Base-by-base conservation (phyloP, 345 rosid species). In the Eucalyptus sp. region DNA sequence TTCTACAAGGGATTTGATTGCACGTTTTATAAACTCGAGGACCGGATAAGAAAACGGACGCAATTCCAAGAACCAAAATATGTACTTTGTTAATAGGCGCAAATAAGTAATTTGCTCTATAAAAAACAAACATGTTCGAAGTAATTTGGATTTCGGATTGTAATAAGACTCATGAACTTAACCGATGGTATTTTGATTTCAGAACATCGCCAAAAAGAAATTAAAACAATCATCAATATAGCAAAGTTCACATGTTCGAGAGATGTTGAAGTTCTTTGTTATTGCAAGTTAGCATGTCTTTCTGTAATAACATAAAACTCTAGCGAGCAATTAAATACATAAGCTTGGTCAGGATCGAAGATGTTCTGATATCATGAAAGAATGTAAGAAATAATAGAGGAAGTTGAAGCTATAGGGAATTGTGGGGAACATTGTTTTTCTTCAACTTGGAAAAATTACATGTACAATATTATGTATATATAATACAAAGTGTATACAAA, bases 381-480 rank as follows among this genome's bases (percentile, higher is more conserved):
- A 56, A 56, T 13, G 1, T 12, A 56, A 56, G 62, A 56, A 1
- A 24, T 0, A 2, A 0, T 0, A 0, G 5, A 56, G 27, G 0
- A 56, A 24, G 29, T 56, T 0, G 27, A 24, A 56, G 12, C 0
- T 20, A 24, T 24, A 24, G 62, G 13, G 62, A 56, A 56, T 24
- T 24, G 24, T 56, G 29, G 62, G 13, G 13, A 56, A 56, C 13
- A 2, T 56, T 4, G 0, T 24, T 24, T 56, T 56, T 56, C 62
- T 56, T 24, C 0, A 10, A 56, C 29, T 56, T 56, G 0, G 29
- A 56, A 56, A 25, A 56, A 56, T 10, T 56, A 24, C 62, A 3
- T 18, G 56, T 51, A 50, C 18, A 50, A 50, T 50, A 7, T 50
- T 50, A 50, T 50, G 6, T 49, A 51, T 6, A 7, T 7, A 22